A percentile compares a stretch with the other conserved stretches of the same genome.
Conservation (phyloP, 306 rosid species). For the Boehmeria nivea region DNA sequence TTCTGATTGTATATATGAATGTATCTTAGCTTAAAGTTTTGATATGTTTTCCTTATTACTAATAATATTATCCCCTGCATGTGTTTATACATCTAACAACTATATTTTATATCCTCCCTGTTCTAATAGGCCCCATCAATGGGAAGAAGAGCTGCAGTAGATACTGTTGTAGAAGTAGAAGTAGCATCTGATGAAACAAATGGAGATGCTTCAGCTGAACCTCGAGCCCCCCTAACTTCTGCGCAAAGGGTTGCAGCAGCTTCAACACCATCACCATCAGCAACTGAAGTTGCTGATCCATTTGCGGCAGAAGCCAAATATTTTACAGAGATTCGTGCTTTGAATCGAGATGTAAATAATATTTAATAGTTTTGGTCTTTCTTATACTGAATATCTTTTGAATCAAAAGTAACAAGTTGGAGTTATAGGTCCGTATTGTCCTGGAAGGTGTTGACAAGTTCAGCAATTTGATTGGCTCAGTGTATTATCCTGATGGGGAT, state of each 20-base stretch:
- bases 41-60: neutral
- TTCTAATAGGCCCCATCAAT: slow-evolving; percentile 69
- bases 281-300: slow-evolving; percentile 61
- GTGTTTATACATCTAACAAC: no score
- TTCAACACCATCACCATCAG: slow-evolving; percentile 45
- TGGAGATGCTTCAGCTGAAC: slow-evolving; percentile 61
- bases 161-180: slow-evolving; percentile 53
- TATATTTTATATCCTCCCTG: slow-evolving; percentile 2
- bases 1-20: slow-evolving; percentile 3
- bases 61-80: neutral
- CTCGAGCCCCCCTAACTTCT: slow-evolving; percentile 77
- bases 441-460: slow-evolving; percentile 94
- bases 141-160: slow-evolving; percentile 82
- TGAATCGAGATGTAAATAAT: slow-evolving; percentile 70
- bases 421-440: slow-evolving; percentile 76
- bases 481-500: slow-evolving; percentile 91
- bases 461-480: slow-evolving; percentile 94
- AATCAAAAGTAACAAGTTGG: slow-evolving; percentile 32
- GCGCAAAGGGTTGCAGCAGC: slow-evolving; percentile 91
- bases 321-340: slow-evolving; percentile 91
- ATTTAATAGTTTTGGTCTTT: slow-evolving; percentile 8
- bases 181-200: slow-evolving; percentile 43
- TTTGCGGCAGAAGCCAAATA: slow-evolving; percentile 83
- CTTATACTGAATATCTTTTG: slow-evolving; percentile 11
- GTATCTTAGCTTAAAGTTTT: slow-evolving; percentile 6